Percentiles rank a stretch among this genome's conserved stretches.
These are phyloP conservation scores for Diaporthe sp. DNA, from an alignment of 2,329 filamentous ascomycete species.

Conservation along the genomic window DNA sequence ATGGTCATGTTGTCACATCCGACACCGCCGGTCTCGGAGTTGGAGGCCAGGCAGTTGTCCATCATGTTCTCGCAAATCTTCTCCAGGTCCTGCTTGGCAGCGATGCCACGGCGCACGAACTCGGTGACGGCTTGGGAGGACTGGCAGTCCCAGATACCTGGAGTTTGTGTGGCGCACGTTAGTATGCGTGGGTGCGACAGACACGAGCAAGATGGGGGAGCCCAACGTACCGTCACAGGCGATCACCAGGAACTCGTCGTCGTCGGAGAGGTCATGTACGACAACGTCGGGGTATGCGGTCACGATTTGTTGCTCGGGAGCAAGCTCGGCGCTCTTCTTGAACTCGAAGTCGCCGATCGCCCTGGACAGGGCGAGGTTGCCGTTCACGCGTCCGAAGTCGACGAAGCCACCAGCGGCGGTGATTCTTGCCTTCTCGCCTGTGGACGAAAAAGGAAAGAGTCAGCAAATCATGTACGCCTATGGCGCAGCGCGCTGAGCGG, in stretches of 20 bases:
- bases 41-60: slow-evolving; percentile 98
- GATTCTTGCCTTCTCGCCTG: slow-evolving; percentile 95
- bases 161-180: background rate
- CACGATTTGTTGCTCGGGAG: slow-evolving; percentile 98
- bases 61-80: slow-evolving; percentile 99
- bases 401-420: slow-evolving; percentile 96
- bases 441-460: slow-evolving; percentile 36
- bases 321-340: slow-evolving; percentile 97
- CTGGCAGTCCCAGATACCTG: slow-evolving; percentile 99
- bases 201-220: background rate
- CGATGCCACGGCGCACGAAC: slow-evolving; percentile 95
- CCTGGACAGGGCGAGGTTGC: slow-evolving; percentile 94
- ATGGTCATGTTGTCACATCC: slow-evolving; percentile 99
- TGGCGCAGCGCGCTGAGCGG: background rate
- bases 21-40: slow-evolving; percentile 96
- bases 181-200: background rate
- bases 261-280: slow-evolving; percentile 87
- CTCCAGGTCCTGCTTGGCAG: slow-evolving; percentile 92
- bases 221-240: slow-evolving; percentile 83
- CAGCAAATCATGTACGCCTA: background rate
- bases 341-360: slow-evolving; percentile 99
- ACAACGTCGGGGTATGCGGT: slow-evolving; percentile 96
- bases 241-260: slow-evolving; percentile 95
- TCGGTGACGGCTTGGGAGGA: slow-evolving; percentile 97
- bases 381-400: slow-evolving; percentile 98